Base-by-base conservation (phyloP, 257 asterid genomes). In the Plectranthus barbatus region DNA sequence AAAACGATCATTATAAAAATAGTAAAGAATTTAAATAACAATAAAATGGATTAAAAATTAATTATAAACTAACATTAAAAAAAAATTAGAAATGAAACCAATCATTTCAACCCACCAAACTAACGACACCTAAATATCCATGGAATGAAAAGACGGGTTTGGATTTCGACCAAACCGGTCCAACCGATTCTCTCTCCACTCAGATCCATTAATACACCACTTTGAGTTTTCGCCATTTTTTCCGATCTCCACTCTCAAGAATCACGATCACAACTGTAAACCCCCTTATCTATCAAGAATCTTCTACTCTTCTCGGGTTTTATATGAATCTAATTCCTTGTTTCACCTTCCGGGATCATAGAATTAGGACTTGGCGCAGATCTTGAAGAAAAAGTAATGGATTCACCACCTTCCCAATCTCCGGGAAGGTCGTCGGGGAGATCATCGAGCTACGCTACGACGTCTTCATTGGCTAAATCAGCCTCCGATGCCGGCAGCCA, bases 381-480 rank as follows among this genome's bases (percentile, higher is more conserved):
- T 81, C 83, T 80, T 55, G 74, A 67, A 33, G 34, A 26, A 29
- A 39, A 17, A 61, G 62, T 56, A 39, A 88, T 89, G 96, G 95
- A 86, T 71, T 83, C 90, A 52, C 79, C 79, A 73, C 83, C 91
- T 83, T 86, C 91, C 86, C 94, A 57, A 23, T 81, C 84, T 46
- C 81, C 74, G 86, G 95, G 93, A 80, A 85, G 95, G 88, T 85
- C 81, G 62, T 51, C 85, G n/a, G 83, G 61, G 72, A 71, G 33
- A 51, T 56, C 62, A 11, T 70, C 77, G 23, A 63, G 72, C 52
- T 71, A 46, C 65, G 55, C 62, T 23, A 61, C 75, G 50, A 34
- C 83, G 6, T 81, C 87, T 11, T 76, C 87, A 68, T 71, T 81
- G 62, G 74, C 88, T 20, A 83, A 80, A 70, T 77, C 95, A 56